Evolutionary conservation across 75 land plant species (phyloP), one percentile per base, ranked within the genome.

Genomic region (Pinus albicaulis): DNA sequence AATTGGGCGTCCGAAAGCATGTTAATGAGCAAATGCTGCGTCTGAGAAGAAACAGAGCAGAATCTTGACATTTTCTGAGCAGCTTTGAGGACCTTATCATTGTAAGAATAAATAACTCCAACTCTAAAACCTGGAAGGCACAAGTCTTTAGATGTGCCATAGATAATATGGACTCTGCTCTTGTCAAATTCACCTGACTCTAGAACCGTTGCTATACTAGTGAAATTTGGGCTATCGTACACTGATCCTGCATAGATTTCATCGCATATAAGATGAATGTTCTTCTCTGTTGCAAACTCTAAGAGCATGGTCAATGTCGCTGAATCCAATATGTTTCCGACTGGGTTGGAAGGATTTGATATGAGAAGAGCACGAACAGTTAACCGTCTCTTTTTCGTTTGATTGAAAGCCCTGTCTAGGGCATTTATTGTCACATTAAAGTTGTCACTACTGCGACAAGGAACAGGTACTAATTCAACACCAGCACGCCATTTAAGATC

Each of bases 181-280:
- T 60, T 24, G 24, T 59, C 78, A 14, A 90, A 66, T 10, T 86
- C 44, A 76, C 90, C 91, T 0, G 92, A 86, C 11, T 90, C 77
- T 24, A 86, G 6, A 15, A 88, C 34, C 74, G 88, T 82, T 2
- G 84, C 68, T 34, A 89, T 72, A 76, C 92, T 88, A 16, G 74
- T 53, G 74, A 90, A 90, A 23, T 61, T 55, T 5, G 75, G 75
- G 2, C 25, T 69, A 22, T 44, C 88, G 79, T 77, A 83, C 4
- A 74, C 81, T 34, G 94, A 95, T 5, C 87, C 98, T 19, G 96
- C 95, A 81, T 88, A 98, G 25, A 95, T 79, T 77, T 98, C 99
- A 86, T 95, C 96, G 59, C 81, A 87, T 19, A 95, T 85, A n/a
- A 95, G 72, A 80, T 95, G 98, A 44, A 95, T 91, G 55, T 89